Evolutionary conservation across 129 eudicot genomes (phyloP), one percentile per base, ranked within the genome.

Genomic region (Scalesia atractyloides): DNA sequence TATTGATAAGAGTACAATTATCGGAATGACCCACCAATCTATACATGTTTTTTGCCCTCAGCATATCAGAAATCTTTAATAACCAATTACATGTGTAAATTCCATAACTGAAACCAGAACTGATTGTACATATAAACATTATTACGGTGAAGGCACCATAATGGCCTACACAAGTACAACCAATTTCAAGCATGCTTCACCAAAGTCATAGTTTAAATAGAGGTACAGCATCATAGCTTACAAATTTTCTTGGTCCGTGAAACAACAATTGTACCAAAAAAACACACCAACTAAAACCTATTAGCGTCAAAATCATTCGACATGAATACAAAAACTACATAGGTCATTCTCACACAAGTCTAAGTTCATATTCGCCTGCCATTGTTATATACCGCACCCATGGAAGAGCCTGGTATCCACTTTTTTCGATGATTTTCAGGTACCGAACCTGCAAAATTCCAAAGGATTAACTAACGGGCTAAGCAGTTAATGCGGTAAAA

Each of bases 381-480:
- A 88, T 88, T 53, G 97, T 91, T 48, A 88, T 86, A 83, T 86
- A 91, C 69, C 96, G 80, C 73, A 91, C 97, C 97, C 97, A 91
- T 39, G 96, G 97, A 47, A 91, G 96, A 68, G 96, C 87, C 66
- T 91, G 97, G 68, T 91, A 91, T n/a, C 96, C 97, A 67, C 92
- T 91, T 69, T 91, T 91, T 69, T 91, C 96, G 59, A 88, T 88
- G 68, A 91, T 86, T 82, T 91, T 91, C 71, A 91, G 70, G 76
- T 88, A 91, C 36, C 97, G 92, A 37, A 91, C 96, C 97, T 88
- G 74, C 73, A 70, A 46, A 76, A 63, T 34, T 47, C 57, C 18
- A 44, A 30, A 30, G 12, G 36, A 17, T n/a, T 9, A 36, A 37
- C 17, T 11, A 48, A n/a, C n/a, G n/a, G n/a, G n/a, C n/a, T n/a